Evolutionary conservation across 371 early-diverging fungal genomes (phyloP).

Genomic region (Thermomucor indicae-seudaticae): DNA sequence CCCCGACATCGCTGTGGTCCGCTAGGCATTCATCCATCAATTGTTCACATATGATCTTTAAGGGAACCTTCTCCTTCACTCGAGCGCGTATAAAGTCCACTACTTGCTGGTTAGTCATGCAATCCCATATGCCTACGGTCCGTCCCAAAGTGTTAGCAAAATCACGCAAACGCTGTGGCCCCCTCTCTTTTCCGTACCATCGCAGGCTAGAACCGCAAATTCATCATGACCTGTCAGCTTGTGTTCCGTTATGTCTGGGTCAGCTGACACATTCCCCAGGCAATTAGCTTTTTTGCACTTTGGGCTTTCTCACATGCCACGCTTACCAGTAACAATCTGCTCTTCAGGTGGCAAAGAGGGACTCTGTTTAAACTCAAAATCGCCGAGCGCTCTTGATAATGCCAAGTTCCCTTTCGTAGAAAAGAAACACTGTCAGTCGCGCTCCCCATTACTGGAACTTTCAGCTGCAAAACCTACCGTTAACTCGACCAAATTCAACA

Average conservation of each 20-base stretch:
- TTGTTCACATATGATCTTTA: conserved; percentile 75
- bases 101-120: conserved; percentile 87
- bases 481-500: conserved; percentile 94
- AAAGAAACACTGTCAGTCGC: conserved; percentile 1
- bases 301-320: conserved; percentile 70
- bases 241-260: conserved; percentile 70
- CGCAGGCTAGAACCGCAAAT: conserved; percentile 88
- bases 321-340: conserved; percentile 82
- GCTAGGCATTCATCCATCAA: conserved; percentile 93
- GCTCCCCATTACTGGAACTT: no score
- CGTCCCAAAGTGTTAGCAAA: background rate
- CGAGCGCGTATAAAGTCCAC: conserved; percentile 72
- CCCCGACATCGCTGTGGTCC: conserved; percentile 71
- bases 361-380: conserved; percentile 92
- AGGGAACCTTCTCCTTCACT: conserved; percentile 49
- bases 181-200: conserved; percentile 81
- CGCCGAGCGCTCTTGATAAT: conserved; percentile 93
- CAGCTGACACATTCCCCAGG: no score
- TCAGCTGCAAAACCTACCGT: conserved; percentile 74
- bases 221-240: conserved; percentile 66
- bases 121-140: conserved; percentile 98
- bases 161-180: background rate
- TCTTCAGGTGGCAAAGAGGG: conserved; percentile 69
- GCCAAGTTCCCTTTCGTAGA: conserved; percentile 74
- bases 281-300: conserved; percentile 49